Base-by-base conservation (phyloP, 2,329 filamentous ascomycete genomes). In the Colletotrichum australisinense region DNA sequence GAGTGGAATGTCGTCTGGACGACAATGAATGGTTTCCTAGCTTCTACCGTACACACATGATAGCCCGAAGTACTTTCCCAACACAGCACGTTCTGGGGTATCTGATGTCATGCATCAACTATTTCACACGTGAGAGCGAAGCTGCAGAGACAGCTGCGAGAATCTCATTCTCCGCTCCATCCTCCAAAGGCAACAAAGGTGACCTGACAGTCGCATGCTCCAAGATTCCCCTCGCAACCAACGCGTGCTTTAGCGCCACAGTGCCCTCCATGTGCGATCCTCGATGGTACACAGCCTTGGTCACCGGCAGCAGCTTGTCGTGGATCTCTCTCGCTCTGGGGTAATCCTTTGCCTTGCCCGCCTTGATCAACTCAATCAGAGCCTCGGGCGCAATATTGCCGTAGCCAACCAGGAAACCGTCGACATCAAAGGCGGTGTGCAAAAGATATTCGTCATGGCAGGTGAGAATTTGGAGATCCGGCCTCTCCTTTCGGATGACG, bases 241-340 rank as follows among this genome's bases (percentile, higher is more conserved):
- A 79, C 16, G 86, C 86, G 72, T 88, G 86, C 80, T 88, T 89
- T 26, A 88, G 75, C 4, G 84, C 84, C 3, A 88, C 86, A 1
- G 86, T 88, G 2, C 87, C 87, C 79, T 88, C 87, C 87, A 88
- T 88, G 70, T 88, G 87, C 11, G 86, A 88, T 11, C 87, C 87
- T 6, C 86, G 84, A 77, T 89, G 87, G 75, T 89, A 88, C 0
- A 89, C 86, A n/a, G 83, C 85, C 79, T 87, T 87, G 1, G 87
- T 88, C 0, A 88, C 81, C 1, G 86, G 87, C 3, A 88, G 78
- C 2, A 89, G 79, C 75, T 82, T 82, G 75, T 88, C 86, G 76
- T 89, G 87, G n/a, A 88, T 80, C 55, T 82, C 82, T 28, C 86
- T 81, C 4, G 87, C 86, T 69, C 80, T 83, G 65, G 80, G 80